phyloP scores from a whole-genome alignment of 345 rosid genomes.

The Populus pruinosa region DNA sequence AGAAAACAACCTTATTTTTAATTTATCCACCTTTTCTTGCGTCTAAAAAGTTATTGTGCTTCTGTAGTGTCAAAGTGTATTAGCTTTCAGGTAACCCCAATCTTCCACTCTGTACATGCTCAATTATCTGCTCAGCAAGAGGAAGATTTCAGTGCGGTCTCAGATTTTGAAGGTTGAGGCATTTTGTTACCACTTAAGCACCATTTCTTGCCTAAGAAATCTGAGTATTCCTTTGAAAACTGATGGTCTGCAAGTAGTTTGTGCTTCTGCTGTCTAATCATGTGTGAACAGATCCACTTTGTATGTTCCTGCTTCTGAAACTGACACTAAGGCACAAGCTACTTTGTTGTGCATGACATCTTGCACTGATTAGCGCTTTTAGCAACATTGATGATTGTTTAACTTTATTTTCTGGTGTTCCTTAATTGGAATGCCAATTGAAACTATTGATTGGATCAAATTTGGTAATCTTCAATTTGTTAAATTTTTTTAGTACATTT shows the following conservation, averaged over 20 bases:
- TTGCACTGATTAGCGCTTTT: not conserved
- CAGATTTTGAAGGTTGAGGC: no score
- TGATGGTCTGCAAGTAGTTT: no score
- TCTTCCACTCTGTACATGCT: not conserved
- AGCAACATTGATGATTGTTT: not conserved
- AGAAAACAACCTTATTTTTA: not conserved
- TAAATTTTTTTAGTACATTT: constrained; percentile 1
- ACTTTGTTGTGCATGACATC: not conserved
- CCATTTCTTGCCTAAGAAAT: no score
- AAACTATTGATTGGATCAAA: not conserved
- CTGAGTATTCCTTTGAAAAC: no score
- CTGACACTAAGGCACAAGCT: not conserved
- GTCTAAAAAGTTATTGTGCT: not conserved
- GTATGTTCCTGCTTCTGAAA: not conserved
- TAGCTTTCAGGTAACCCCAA: not conserved
- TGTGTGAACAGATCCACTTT: not conserved
- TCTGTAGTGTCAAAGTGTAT: not conserved
- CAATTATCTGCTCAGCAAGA: not conserved
- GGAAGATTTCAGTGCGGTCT: no score
- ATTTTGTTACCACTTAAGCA: no score
- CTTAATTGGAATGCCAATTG: not conserved
- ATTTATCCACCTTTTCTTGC: not conserved
- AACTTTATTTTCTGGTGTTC: not conserved
- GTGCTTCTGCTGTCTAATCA: no score
- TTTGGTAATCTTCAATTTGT: not conserved